Base-by-base conservation (phyloP, 768 basidiomycete species). In the Xanthoconium stramineum region DNA sequence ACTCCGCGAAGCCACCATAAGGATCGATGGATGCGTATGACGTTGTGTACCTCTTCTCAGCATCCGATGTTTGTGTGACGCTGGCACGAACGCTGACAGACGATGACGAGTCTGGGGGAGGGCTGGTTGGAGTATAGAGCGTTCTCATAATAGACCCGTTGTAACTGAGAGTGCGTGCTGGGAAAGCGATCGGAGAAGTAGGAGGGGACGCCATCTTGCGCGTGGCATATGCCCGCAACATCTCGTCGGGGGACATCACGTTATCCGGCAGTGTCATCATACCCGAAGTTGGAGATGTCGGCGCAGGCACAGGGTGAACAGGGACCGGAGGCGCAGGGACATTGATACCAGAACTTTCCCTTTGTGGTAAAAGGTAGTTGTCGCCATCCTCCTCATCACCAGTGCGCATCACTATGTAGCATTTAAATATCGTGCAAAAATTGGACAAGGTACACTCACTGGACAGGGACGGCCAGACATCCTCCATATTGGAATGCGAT, bases 141-240 rank as follows among this genome's bases (percentile, higher is more conserved):
- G 61, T 62, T 43, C 72, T 67, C 69, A 69, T 72, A 17, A 58
- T 61, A 33, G 61, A 54, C 7, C 71, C 56, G 36, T 62, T 53
- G 49, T 61, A 65, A 48, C 61, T 69, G 38, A 63, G 61, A 28
- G 60, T 49, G 24, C 65, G 72, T 3, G 60, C 42, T 12, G 70
- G 70, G 51, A 70, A 73, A 19, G 70, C 57, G 14, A 73, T 63
- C 14, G 72, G 60, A 3, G 70, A 65, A 33, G 66, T 61, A 45
- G 72, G 71, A 57, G 72, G 73, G 28, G 72, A 74, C 12, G 64
- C 59, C 14, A 68, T 63, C 44, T 70, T 73, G 58, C 80, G 75
- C 29, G 75, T 80, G 6, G 88, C 88, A 57, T 89, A 90, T 1
- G 85, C 86, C 37, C 85, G 82, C 44, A 91, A 75, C 84, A 91